Base-by-base conservation (phyloP, 768 basidiomycete species). In the Lactarius trivialis region DNA sequence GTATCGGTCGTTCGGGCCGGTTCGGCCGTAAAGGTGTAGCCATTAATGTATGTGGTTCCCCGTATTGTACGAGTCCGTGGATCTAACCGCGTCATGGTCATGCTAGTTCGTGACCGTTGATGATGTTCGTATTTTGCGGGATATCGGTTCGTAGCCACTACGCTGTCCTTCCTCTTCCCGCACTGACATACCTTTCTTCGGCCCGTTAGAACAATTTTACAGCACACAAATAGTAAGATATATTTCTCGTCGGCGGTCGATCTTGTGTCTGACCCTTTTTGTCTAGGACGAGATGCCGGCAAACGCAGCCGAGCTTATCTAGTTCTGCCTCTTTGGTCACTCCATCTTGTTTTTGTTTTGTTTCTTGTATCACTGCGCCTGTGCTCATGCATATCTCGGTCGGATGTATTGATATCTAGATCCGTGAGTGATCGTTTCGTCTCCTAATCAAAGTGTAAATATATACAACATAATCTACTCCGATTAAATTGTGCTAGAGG, bases 1-100 rank as follows among this genome's bases (percentile, higher is more conserved):
- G 97, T 72, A 98, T 98, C 73, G 97, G 97, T 75, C 93, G n/a
- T n/a, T 97, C 95, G 61, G 97, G 97, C 72, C 93, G 97, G 61
- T 98, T 98, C 78, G 97, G 97, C 69, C 82, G 97, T 69, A 99
- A 99, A 78, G 97, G 96, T 81, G 97, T 98, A 64, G 97, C 97
- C 49, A 98, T 99, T 78, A 99, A 98, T 76, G 95, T 97, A 71
- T 49, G 88, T 76, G 36, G 36, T 30, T 7, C 41, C n/a, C n/a
- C n/a, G 7, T 11, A 43, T 43, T 15, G n/a, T 41, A 11, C 34
- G 34, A 11, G 28, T 24, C 15, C 57, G 60, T 28, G 49, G 49
- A 50, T 41, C 43, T 55, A 21, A 59, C 45, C 41, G 17, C 49
- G n/a, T n/a, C n/a, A n/a, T n/a, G n/a, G 7, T 17, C 26, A 58